Evolutionary conservation across 129 eudicot genomes (phyloP), one percentile per base, ranked within the genome.

Genomic region (Cynara cardunculus): DNA sequence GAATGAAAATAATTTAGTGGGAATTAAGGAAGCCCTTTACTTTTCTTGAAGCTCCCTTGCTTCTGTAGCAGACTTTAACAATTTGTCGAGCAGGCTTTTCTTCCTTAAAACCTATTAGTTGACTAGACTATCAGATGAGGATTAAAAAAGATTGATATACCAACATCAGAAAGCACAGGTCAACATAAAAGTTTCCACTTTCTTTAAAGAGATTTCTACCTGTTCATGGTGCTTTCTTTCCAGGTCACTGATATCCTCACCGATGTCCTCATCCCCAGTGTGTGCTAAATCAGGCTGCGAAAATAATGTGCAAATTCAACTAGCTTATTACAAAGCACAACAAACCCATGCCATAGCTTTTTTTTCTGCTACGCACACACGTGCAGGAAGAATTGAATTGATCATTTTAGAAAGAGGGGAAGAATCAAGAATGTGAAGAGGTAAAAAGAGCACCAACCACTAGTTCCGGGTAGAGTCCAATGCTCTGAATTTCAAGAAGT

Each of bases 11-110:
- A 26, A 13, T 16, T 53, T 53, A 53, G 18, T 19, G 22, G 49
- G 39, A 62, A 66, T 21, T 70, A 21, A 82, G 12, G 12, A 80
- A 74, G 46, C 1, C 27, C 73, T 67, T 80, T 90, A 92, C 97
- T 85, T 88, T 76, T 92, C 93, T 76, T 92, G 91, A 77, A 85
- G 84, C 76, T 87, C 93, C 75, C 85, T 88, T 49, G 88, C 82
- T 81, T 85, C 89, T 34, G 79, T 69, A 6, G 86, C 70, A 79
- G 89, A 85, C 72, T 79, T 82, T 53, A 84, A 66, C 72, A 92
- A 85, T 46, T 80, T 90, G 53, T 80, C 71, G 18, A 90, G 85
- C 69, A 88, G 73, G 71, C 65, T 62, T 76, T 84, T 88, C 89
- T 82, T 92, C 79, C 84, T 83, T 56, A 84, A 84, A 72, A 87